These are phyloP conservation scores for Ceratobasidium sp. DNA, from an alignment of 1,284 basidiomycete genomes.

Conservation along the genomic window DNA sequence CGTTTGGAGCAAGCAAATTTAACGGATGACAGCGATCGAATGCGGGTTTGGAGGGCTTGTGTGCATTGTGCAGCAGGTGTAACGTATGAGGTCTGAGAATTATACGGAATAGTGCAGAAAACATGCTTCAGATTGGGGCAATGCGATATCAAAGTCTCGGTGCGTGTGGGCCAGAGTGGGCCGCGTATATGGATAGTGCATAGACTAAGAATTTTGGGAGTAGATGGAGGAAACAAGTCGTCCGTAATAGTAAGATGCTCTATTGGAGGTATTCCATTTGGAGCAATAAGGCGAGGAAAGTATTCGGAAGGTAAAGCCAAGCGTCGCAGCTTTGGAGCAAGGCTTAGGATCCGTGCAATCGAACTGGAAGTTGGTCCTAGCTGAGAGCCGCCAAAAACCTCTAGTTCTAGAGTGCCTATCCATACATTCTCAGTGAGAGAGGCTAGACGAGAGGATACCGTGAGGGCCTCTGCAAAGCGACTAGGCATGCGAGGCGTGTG, in stretches of 20 bases:
- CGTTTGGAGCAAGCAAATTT: slow-evolving; percentile 28
- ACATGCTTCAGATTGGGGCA: slow-evolving; percentile 15
- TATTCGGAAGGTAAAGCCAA: slow-evolving; percentile 32
- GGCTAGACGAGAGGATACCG: neutral
- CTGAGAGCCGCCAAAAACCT: slow-evolving; percentile 2
- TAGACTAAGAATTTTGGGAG: slow-evolving; percentile 8
- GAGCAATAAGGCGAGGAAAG: slow-evolving; percentile 12
- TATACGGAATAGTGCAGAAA: slow-evolving; percentile 22
- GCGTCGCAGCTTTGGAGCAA: slow-evolving; percentile 18
- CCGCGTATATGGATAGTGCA: slow-evolving; percentile 19
- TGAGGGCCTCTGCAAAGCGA: slow-evolving; percentile 15
- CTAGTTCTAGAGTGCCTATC: slow-evolving; percentile 6
- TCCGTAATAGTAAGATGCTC: slow-evolving; percentile 21
- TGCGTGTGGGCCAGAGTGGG: slow-evolving; percentile 31
- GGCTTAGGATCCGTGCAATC: slow-evolving; percentile 14
- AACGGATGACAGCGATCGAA: slow-evolving; percentile 9
- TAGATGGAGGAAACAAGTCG: slow-evolving; percentile 21
- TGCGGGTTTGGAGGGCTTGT: neutral
- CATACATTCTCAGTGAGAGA: slow-evolving; percentile 8
- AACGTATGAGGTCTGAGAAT: slow-evolving; percentile 19
- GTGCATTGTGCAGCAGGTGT: slow-evolving; percentile 20
- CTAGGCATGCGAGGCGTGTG: slow-evolving; percentile 25
- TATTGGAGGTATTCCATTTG: slow-evolving; percentile 2
- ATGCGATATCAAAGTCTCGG: slow-evolving; percentile 25
- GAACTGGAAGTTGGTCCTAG: slow-evolving; percentile 8